Evolutionary conservation across 2,329 filamentous ascomycete genomes (phyloP).

Genomic region (Pseudocercospora ulei): DNA sequence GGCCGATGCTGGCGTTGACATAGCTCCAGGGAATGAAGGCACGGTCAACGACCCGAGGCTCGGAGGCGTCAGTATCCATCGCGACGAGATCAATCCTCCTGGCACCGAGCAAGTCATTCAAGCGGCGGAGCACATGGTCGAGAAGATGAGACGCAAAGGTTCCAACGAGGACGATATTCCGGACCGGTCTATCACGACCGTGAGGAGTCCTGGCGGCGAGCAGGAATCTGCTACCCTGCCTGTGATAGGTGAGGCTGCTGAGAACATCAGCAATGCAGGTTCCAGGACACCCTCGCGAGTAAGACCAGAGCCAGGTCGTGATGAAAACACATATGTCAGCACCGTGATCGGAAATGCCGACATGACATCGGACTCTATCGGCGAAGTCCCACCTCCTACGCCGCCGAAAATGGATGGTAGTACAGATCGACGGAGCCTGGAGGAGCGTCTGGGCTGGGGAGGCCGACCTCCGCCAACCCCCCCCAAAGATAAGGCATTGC

Average conservation of each 20-base stretch:
- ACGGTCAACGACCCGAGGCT: conserved; percentile 35
- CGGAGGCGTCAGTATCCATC: conserved; percentile 34
- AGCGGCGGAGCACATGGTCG: conserved; percentile 52
- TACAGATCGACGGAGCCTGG: conserved; percentile 17
- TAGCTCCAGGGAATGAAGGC: conserved; percentile 23
- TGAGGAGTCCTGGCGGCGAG: conserved; percentile 50
- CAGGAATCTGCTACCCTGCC: conserved; percentile 56
- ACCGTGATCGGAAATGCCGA: conserved; percentile 25
- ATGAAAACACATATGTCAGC: conserved; percentile 16
- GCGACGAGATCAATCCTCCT: conserved; percentile 26
- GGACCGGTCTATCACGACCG: conserved; percentile 51
- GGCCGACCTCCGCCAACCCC: conserved; percentile 39
- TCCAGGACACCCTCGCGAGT: conserved; percentile 22
- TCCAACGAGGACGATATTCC: conserved; percentile 49
- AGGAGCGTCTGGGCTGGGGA: conserved; percentile 25
- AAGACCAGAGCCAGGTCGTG: conserved; percentile 24
- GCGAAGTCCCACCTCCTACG: conserved; percentile 31
- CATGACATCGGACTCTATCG: conserved; percentile 25
- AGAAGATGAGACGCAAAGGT: conserved; percentile 47
- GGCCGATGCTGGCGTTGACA: conserved; percentile 19
- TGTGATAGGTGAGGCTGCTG: conserved; percentile 81
- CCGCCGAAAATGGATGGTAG: conserved; percentile 29
- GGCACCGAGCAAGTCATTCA: conserved; percentile 49
- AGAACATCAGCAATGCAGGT: conserved; percentile 52
- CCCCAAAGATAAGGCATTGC: conserved; percentile 34